Evolutionary conservation across 495 filamentous ascomycete species (phyloP).

Genomic region (Usnea hakonensis): DNA sequence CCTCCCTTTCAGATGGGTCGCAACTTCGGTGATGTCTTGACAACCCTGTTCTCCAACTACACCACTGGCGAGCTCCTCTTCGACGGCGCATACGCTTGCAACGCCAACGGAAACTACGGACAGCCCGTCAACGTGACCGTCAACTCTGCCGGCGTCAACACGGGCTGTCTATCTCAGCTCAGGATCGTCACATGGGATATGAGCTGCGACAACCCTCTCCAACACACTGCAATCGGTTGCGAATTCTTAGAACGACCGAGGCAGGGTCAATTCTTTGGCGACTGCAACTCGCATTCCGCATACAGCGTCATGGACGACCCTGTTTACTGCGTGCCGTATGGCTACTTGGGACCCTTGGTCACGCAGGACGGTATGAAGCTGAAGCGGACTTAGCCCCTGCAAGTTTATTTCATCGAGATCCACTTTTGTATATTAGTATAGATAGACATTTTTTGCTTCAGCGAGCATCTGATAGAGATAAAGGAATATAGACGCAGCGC

Average conservation of each 20-base stretch:
- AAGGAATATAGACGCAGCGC: too few species aligned
- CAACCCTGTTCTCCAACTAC: slow-evolving; percentile 18
- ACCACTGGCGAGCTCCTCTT: slow-evolving; percentile 21
- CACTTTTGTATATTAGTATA: too few species aligned
- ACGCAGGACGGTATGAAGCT: neutral
- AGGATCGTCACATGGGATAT: slow-evolving; percentile 19
- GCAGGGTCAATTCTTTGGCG: slow-evolving; percentile 7
- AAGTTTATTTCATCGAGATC: too few species aligned
- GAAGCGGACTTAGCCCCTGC: neutral
- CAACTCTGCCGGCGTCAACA: slow-evolving; percentile 11
- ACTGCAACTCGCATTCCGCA: slow-evolving; percentile 12
- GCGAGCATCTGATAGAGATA: too few species aligned
- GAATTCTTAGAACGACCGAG: slow-evolving; percentile 17
- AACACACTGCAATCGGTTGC: neutral
- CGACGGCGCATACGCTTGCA: slow-evolving; percentile 16
- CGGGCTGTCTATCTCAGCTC: slow-evolving; percentile 17
- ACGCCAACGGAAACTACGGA: slow-evolving; percentile 13
- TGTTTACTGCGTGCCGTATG: slow-evolving; percentile 17
- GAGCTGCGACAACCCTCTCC: slow-evolving; percentile 7
- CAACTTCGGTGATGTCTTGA: slow-evolving; percentile 10
- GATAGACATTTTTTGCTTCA: too few species aligned
- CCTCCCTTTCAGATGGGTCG: too few species aligned
- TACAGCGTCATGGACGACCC: slow-evolving; percentile 20
- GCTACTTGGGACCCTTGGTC: slow-evolving; percentile 19
- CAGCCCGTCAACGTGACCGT: slow-evolving; percentile 16